These are phyloP conservation scores for Emiliania huxleyi DNA, from an alignment of 78 protist species.

Conservation along the genomic window DNA sequence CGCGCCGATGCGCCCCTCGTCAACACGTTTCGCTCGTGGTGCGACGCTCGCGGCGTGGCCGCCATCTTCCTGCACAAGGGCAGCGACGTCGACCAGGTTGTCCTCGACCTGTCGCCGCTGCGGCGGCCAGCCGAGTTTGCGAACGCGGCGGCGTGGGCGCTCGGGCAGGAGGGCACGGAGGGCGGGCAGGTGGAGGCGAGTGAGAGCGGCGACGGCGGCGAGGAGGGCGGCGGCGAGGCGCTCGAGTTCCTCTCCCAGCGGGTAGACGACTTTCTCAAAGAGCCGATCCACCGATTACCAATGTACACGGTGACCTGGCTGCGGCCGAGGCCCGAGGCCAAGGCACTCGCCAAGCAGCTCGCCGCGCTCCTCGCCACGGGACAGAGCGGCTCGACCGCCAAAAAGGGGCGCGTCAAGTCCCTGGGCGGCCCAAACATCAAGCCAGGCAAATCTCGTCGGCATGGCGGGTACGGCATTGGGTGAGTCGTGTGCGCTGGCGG, in stretches of 20 bases:
- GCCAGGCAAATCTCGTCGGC: neutral
- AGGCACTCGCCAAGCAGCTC: slow-evolving; percentile 1
- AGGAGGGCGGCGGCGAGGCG: no score
- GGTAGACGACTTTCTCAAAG: neutral
- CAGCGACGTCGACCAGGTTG: neutral
- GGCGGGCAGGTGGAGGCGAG: neutral
- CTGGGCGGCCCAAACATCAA: neutral
- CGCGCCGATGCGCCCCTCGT: slow-evolving; percentile 24
- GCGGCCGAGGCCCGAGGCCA: slow-evolving; percentile 3
- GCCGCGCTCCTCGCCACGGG: neutral
- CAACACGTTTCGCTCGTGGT: slow-evolving; percentile 39
- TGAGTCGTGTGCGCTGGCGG: no score
- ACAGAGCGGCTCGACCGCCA: neutral
- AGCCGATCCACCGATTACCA: slow-evolving; percentile 22
- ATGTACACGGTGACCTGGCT: slow-evolving; percentile 21
- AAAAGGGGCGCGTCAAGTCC: neutral
- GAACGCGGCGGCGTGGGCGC: neutral
- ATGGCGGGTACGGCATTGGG: slow-evolving; percentile 1
- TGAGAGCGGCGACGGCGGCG: neutral
- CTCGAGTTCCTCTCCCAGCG: no score
- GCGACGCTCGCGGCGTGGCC: slow-evolving; percentile 32
- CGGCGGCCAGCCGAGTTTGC: neutral
- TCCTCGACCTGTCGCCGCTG: slow-evolving; percentile 35
- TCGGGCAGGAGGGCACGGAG: neutral
- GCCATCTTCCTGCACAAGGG: slow-evolving; percentile 20